Percentiles rank a stretch among this genome's conserved stretches.
These are phyloP conservation scores for Diplosphaera chodatii DNA, from an alignment of 139 green algal species.

Conservation along the genomic window DNA sequence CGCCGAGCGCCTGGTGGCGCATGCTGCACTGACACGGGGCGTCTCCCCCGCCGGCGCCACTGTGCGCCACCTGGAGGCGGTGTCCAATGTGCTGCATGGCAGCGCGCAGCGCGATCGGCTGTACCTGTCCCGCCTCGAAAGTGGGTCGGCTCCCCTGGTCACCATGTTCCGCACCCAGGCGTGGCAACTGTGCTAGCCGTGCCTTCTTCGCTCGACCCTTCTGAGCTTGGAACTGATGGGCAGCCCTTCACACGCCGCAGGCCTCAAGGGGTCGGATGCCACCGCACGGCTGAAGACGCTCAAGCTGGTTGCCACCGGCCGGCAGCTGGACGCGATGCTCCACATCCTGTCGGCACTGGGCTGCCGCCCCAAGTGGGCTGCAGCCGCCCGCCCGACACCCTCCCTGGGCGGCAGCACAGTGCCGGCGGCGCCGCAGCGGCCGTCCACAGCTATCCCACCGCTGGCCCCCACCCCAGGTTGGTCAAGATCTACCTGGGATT, in stretches of 20 bases:
- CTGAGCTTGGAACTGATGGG: too few species aligned
- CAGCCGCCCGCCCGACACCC: too few species aligned
- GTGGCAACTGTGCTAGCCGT: too few species aligned
- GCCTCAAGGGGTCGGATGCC: constrained; percentile 65
- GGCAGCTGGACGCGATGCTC: constrained; percentile 46
- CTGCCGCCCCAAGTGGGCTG: not conserved
- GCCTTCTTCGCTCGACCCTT: too few species aligned
- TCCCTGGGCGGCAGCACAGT: not conserved
- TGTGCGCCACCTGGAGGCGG: constrained; percentile 54
- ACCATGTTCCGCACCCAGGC: too few species aligned
- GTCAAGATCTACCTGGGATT: too few species aligned
- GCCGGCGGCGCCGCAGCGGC: too few species aligned
- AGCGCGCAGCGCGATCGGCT: constrained; percentile 62
- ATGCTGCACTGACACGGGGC: constrained; percentile 16
- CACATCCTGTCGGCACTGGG: constrained; percentile 31
- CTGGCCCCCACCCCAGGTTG: too few species aligned
- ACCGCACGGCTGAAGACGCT: constrained; percentile 54
- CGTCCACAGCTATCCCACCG: too few species aligned
- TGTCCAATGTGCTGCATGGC: constrained; percentile 57
- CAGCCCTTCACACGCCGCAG: constrained; percentile 12
- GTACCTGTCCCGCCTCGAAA: constrained; percentile 73
- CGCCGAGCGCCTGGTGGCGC: constrained; percentile 34
- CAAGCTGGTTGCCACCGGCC: constrained; percentile 42
- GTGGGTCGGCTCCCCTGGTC: constrained; percentile 13
- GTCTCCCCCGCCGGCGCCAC: constrained; percentile 14